Percentiles rank a stretch among this genome's conserved stretches.
phyloP scores from a whole-genome alignment of 1,139 yeast species.

The Nadsonia starkeyi-henricii region DNA sequence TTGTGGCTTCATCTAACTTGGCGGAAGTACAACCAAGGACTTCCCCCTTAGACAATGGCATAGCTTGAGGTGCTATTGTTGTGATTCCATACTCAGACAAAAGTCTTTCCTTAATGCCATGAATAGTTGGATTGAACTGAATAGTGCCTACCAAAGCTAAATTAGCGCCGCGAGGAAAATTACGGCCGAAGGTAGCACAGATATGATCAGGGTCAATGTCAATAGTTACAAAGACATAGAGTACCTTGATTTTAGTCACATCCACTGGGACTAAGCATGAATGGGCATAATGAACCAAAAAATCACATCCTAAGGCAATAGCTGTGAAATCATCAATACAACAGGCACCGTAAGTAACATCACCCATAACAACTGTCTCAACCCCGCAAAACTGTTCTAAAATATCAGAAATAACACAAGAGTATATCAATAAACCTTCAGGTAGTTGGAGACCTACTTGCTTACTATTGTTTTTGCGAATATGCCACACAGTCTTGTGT shows the following conservation, averaged over 20 bases:
- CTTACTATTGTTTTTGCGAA: conserved; percentile 55
- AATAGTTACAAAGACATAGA: conserved; percentile 92
- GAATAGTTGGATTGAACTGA: conserved; percentile 91
- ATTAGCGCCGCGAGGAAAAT: conserved; percentile 49
- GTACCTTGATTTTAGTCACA: conserved; percentile 73
- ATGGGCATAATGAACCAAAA: conserved; percentile 93
- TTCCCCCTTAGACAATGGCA: conserved; percentile 91
- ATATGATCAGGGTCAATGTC: conserved; percentile 75
- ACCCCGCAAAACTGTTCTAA: conserved; percentile 80
- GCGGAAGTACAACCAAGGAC: conserved; percentile 95
- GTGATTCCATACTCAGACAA: conserved; percentile 17
- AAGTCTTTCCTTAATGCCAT: conserved; percentile 51
- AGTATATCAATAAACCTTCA: conserved; percentile 80
- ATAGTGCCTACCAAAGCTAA: conserved; percentile 86
- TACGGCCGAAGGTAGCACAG: conserved; percentile 56
- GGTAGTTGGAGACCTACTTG: conserved; percentile 95
- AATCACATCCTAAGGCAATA: conserved; percentile 80
- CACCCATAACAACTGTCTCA: conserved; percentile 94
- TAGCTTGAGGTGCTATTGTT: conserved; percentile 76
- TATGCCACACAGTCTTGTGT: conserved; percentile 91
- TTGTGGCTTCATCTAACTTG: conserved; percentile 44
- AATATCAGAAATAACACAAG: conserved; percentile 78
- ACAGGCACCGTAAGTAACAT: conserved; percentile 96
- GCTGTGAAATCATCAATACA: conserved; percentile 97
- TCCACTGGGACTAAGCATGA: conserved; percentile 95